A percentile compares a stretch with the other conserved stretches of the same genome.
These are phyloP conservation scores for Pseudozyma tsukubaensis DNA, from an alignment of 1,284 basidiomycete genomes.

Conservation along the genomic window DNA sequence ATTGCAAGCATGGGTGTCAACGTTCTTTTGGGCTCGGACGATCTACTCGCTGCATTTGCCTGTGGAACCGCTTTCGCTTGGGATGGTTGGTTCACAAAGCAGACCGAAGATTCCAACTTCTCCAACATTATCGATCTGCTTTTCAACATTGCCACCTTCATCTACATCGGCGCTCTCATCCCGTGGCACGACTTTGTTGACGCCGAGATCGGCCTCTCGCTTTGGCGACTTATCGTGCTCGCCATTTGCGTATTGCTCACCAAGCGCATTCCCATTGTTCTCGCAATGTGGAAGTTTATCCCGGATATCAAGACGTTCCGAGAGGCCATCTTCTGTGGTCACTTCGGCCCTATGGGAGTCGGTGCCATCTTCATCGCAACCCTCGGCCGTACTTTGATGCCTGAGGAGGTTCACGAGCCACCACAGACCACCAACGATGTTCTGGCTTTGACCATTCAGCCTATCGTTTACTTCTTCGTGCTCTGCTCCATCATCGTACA, in stretches of 20 bases:
- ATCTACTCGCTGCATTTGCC: slow-evolving; percentile 79
- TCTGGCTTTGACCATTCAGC: slow-evolving; percentile 65
- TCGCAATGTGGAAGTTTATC: slow-evolving; percentile 66
- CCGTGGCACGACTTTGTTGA: slow-evolving; percentile 65
- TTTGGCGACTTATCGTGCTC: slow-evolving; percentile 65
- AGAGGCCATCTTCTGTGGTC: slow-evolving; percentile 67
- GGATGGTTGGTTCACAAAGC: slow-evolving; percentile 91
- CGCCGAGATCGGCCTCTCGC: slow-evolving; percentile 46
- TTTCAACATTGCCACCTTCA: slow-evolving; percentile 67
- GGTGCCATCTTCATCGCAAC: slow-evolving; percentile 68
- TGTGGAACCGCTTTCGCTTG: slow-evolving; percentile 97
- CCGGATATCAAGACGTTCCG: slow-evolving; percentile 69
- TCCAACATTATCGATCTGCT: slow-evolving; percentile 93
- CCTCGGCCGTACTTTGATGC: slow-evolving; percentile 59
- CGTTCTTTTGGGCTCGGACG: slow-evolving; percentile 66
- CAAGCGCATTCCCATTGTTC: slow-evolving; percentile 66
- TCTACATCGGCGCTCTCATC: slow-evolving; percentile 69
- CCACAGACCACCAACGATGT: slow-evolving; percentile 63
- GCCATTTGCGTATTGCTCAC: slow-evolving; percentile 61
- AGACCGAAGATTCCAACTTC: slow-evolving; percentile 86
- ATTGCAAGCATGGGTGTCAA: slow-evolving; percentile 79
- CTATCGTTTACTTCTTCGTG: slow-evolving; percentile 68
- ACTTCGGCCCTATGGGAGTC: slow-evolving; percentile 68
- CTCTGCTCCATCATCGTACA: slow-evolving; percentile 67
- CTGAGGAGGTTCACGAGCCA: slow-evolving; percentile 59